These are phyloP conservation scores for Boletus eberwhitei DNA, from an alignment of 768 basidiomycete species.

Conservation along the genomic window DNA sequence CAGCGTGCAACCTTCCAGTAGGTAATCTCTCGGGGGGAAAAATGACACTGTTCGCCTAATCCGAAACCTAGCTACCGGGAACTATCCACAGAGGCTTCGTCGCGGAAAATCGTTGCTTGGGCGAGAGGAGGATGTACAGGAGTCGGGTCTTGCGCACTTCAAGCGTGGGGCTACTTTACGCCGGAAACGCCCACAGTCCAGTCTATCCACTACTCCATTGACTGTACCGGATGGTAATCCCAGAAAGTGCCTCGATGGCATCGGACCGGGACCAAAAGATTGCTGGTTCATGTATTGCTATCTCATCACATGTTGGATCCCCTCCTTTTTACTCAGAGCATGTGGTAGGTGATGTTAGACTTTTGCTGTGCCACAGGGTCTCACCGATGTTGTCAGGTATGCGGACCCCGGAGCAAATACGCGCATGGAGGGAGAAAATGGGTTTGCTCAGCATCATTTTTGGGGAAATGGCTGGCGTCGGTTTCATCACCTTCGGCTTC, in stretches of 20 bases:
- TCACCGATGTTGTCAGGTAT: slow-evolving; percentile 54
- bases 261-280: slow-evolving; percentile 84
- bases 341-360: slow-evolving; percentile 59
- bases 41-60: neutral
- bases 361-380: neutral
- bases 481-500: slow-evolving; percentile 98
- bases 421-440: slow-evolving; percentile 99
- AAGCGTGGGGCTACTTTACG: slow-evolving; percentile 80
- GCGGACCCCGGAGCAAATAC: slow-evolving; percentile 85
- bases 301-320: slow-evolving; percentile 80
- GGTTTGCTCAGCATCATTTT: slow-evolving; percentile 82
- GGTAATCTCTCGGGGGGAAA: slow-evolving; percentile 33
- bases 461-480: slow-evolving; percentile 87
- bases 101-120: slow-evolving; percentile 88
- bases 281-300: slow-evolving; percentile 96
- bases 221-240: slow-evolving; percentile 36
- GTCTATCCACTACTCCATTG: slow-evolving; percentile 38
- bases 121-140: slow-evolving; percentile 86
- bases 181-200: slow-evolving; percentile 54
- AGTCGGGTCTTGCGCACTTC: slow-evolving; percentile 91
- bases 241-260: slow-evolving; percentile 61
- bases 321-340: slow-evolving; percentile 65
- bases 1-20: slow-evolving; percentile 77
- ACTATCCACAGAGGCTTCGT: slow-evolving; percentile 64
- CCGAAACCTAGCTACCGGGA: slow-evolving; percentile 62